Evolutionary conservation across 2,329 filamentous ascomycete genomes (phyloP).

Genomic region (Talaromyces sp.): DNA sequence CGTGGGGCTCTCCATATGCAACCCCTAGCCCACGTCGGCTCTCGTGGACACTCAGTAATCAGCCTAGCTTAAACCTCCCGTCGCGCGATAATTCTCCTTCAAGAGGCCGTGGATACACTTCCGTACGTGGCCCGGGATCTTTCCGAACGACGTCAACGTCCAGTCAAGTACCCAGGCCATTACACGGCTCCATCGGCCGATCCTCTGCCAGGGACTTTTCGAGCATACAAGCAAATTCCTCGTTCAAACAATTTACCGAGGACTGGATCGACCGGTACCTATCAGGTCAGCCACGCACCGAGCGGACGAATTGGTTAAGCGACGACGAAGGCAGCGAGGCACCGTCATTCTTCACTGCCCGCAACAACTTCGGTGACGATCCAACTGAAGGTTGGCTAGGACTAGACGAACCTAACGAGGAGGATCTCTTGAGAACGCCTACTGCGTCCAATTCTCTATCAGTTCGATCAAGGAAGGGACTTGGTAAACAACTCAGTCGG

Average conservation of each 20-base stretch:
- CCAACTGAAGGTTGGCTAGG: conserved; percentile 46
- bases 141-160: conserved; percentile 31
- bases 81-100: conserved; percentile 38
- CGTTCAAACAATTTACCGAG: conserved; percentile 64
- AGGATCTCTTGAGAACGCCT: conserved; percentile 42
- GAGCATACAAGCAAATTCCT: conserved; percentile 32
- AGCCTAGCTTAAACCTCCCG: conserved; percentile 46
- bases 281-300: conserved; percentile 66
- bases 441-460: conserved; percentile 39
- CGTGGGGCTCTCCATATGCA: conserved; percentile 90
- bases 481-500: conserved; percentile 24
- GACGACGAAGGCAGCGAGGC: conserved; percentile 73
- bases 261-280: conserved; percentile 85
- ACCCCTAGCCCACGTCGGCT: conserved; percentile 53
- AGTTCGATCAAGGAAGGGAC: conserved; percentile 28
- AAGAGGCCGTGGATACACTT: conserved; percentile 27
- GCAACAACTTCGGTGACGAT: conserved; percentile 43
- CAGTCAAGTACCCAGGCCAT: conserved; percentile 26
- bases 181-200: conserved; percentile 30
- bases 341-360: conserved; percentile 57
- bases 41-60: conserved; percentile 41
- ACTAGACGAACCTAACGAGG: conserved; percentile 38
- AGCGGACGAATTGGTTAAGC: conserved; percentile 79
- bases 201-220: conserved; percentile 28
- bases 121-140: conserved; percentile 28